phyloP scores from a whole-genome alignment of 148 eudicot genomes.

The Rhododendron ferrugineum region DNA sequence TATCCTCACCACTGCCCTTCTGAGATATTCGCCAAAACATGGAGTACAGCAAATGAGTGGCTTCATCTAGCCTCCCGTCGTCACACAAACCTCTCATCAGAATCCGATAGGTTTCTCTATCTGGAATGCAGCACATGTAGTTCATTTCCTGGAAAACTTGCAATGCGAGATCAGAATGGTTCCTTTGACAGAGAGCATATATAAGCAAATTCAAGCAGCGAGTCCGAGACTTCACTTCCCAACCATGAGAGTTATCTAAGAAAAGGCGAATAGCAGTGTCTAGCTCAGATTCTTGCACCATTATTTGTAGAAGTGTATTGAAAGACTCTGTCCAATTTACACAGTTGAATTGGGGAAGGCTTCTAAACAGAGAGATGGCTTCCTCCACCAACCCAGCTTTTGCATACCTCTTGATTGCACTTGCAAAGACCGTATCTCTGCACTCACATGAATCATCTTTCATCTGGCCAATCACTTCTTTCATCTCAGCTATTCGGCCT shows the following conservation, averaged over 20 bases:
- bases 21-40: constrained; percentile 89
- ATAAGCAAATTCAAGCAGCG: constrained; percentile 63
- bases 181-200: constrained; percentile 50
- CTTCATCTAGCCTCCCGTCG: constrained; percentile 66
- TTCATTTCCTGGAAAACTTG: constrained; percentile 74
- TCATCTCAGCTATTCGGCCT: constrained; percentile 59
- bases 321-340: constrained; percentile 78
- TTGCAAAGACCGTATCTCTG: constrained; percentile 54
- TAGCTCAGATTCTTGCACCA: constrained; percentile 58
- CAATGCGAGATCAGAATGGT: constrained; percentile 68
- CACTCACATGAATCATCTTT: constrained; percentile 75
- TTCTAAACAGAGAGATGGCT: constrained; percentile 61
- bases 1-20: constrained; percentile 85
- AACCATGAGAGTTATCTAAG: constrained; percentile 50
- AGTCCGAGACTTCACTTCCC: constrained; percentile 74
- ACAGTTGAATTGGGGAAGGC: constrained; percentile 64
- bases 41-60: constrained; percentile 73
- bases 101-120: constrained; percentile 60
- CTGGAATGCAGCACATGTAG: constrained; percentile 55
- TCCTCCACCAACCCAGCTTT: constrained; percentile 58
- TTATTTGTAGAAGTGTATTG: constrained; percentile 62
- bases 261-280: constrained; percentile 48
- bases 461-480: constrained; percentile 62
- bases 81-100: constrained; percentile 79
- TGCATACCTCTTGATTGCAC: constrained; percentile 58